These are phyloP conservation scores for Fusarium torulosum DNA, from an alignment of 2,329 filamentous ascomycete species.

Conservation along the genomic window DNA sequence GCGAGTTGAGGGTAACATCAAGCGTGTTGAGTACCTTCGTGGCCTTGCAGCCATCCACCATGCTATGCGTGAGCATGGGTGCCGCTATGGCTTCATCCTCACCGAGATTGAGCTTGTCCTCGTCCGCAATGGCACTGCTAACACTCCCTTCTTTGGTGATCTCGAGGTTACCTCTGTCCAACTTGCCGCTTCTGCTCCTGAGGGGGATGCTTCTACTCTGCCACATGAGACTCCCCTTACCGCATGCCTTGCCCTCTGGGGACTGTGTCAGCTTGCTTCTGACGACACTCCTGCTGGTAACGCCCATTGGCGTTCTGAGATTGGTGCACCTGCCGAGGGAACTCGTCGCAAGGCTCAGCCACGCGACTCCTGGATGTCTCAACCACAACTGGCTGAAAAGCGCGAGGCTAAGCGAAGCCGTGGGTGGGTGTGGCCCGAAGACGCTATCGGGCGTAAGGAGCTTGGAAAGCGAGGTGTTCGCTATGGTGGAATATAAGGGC, in stretches of 20 bases:
- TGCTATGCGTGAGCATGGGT: slow-evolving; percentile 92
- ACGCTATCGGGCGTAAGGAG: slow-evolving; percentile 78
- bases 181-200: slow-evolving; percentile 60
- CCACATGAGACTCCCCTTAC: slow-evolving; percentile 67
- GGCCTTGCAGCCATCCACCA: slow-evolving; percentile 88
- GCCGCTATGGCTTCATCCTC: slow-evolving; percentile 95
- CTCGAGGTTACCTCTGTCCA: slow-evolving; percentile 78
- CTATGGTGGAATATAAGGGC: slow-evolving; percentile 58
- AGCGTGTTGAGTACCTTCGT: slow-evolving; percentile 89
- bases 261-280: slow-evolving; percentile 77
- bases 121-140: slow-evolving; percentile 81
- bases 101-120: slow-evolving; percentile 95
- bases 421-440: slow-evolving; percentile 82
- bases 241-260: slow-evolving; percentile 81
- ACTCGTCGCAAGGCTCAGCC: slow-evolving; percentile 76
- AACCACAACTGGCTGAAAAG: slow-evolving; percentile 80
- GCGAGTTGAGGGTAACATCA: slow-evolving; percentile 85
- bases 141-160: slow-evolving; percentile 87
- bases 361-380: slow-evolving; percentile 82
- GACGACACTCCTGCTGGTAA: slow-evolving; percentile 68
- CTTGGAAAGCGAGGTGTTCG: slow-evolving; percentile 74
- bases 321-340: slow-evolving; percentile 79
- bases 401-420: slow-evolving; percentile 78
- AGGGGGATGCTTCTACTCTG: slow-evolving; percentile 47
- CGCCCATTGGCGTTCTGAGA: slow-evolving; percentile 74